These are phyloP conservation scores for Boletus tomentosulus DNA, from an alignment of 768 basidiomycete species.

Conservation along the genomic window DNA sequence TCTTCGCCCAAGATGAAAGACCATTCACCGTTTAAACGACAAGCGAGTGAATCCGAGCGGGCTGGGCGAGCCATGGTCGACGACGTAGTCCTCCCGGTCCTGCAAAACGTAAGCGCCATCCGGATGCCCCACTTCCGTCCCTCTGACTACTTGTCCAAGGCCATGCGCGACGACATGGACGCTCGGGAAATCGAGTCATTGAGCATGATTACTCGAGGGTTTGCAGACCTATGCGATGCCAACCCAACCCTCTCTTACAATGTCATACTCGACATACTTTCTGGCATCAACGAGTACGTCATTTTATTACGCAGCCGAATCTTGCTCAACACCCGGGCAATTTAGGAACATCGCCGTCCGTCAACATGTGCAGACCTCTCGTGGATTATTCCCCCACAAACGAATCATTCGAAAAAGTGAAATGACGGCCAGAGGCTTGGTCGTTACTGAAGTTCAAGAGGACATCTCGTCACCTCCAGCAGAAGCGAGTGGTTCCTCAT, in stretches of 20 bases:
- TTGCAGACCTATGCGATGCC: slow-evolving; percentile 75
- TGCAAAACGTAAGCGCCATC: slow-evolving; percentile 57
- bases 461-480: slow-evolving; percentile 53
- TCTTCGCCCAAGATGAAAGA: slow-evolving; percentile 42
- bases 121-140: background rate
- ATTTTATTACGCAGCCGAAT: background rate
- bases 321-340: slow-evolving; percentile 5
- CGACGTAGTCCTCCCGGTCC: slow-evolving; percentile 77
- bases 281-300: slow-evolving; percentile 87
- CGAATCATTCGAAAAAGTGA: slow-evolving; percentile 76
- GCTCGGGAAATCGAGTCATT: slow-evolving; percentile 85
- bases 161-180: slow-evolving; percentile 80
- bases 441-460: slow-evolving; percentile 80
- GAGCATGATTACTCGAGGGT: slow-evolving; percentile 86
- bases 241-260: slow-evolving; percentile 86
- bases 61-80: slow-evolving; percentile 71
- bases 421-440: slow-evolving; percentile 79
- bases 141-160: slow-evolving; percentile 36
- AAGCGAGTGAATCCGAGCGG: slow-evolving; percentile 53
- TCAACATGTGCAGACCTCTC: slow-evolving; percentile 79
- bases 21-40: slow-evolving; percentile 42
- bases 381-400: slow-evolving; percentile 75
- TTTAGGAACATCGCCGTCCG: slow-evolving; percentile 72
- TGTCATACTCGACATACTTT: slow-evolving; percentile 82
- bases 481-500: slow-evolving; percentile 27